Conservation (phyloP, 352 stramenopile genomes). For the Globisporangium barbulae region DNA sequence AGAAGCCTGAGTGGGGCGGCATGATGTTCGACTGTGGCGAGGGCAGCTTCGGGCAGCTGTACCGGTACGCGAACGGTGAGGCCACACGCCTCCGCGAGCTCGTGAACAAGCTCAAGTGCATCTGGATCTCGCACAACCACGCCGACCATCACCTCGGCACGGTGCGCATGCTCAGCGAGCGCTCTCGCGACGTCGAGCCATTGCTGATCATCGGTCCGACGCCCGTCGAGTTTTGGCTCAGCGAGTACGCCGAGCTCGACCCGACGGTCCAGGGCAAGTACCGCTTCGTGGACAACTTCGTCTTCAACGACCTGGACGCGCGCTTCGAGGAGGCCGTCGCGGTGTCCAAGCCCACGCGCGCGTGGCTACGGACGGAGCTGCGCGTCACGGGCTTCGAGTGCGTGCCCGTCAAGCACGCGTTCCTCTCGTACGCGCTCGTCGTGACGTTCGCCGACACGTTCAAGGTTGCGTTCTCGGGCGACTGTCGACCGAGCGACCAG, state of each 20-base stretch:
- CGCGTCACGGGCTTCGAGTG: conserved; percentile 53
- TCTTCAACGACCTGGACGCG: conserved; percentile 60
- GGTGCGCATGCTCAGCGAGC: conserved; percentile 85
- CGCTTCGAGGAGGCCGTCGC: conserved; percentile 31
- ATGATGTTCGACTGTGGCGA: conserved; percentile 97
- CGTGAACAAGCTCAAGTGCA: conserved; percentile 78
- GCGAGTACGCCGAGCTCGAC: conserved; percentile 88
- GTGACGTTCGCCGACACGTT: conserved; percentile 59
- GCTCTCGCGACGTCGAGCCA: conserved; percentile 44
- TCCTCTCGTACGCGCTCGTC: conserved; percentile 89
- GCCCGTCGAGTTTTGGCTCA: conserved; percentile 86
- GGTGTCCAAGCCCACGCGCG: conserved; percentile 32
- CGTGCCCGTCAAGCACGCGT: conserved; percentile 87
- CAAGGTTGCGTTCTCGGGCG: conserved; percentile 93
- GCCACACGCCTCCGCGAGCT: conserved; percentile 38
- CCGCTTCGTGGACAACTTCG: conserved; percentile 88
- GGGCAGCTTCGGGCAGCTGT: conserved; percentile 93
- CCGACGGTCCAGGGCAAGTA: conserved; percentile 77
- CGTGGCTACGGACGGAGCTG: conserved; percentile 37
- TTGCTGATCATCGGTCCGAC: conserved; percentile 92
- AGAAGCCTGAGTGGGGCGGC: conserved; percentile 26
- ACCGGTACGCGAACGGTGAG: conserved; percentile 50
- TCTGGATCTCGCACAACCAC: conserved; percentile 98
- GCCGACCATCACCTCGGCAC: conserved; percentile 97
- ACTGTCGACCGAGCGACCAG: conserved; percentile 89